A percentile compares a stretch with the other conserved stretches of the same genome.
phyloP scores from a whole-genome alignment of 495 filamentous ascomycete species.

The Hypoxylon lenormandii region DNA sequence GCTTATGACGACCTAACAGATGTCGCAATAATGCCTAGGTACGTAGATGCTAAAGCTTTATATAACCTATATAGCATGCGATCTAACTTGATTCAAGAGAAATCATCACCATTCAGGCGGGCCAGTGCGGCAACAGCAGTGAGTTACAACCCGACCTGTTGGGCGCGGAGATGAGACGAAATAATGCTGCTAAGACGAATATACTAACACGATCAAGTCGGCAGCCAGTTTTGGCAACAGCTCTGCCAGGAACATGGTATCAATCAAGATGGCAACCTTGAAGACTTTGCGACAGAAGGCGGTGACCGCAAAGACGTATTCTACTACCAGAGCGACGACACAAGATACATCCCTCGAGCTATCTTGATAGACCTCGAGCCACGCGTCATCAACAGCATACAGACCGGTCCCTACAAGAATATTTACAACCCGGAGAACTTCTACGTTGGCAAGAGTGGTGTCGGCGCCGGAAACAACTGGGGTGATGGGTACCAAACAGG shows the following conservation, averaged over 20 bases:
- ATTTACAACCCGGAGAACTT: constrained; percentile 99
- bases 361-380: constrained; percentile 96
- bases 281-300: constrained; percentile 94
- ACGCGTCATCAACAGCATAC: constrained; percentile 89
- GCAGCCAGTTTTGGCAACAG: constrained; percentile 96
- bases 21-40: constrained; percentile 66
- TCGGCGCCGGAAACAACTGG: constrained; percentile 97
- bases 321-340: constrained; percentile 99
- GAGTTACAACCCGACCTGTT: constrained; percentile 56
- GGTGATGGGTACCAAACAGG: constrained; percentile 93
- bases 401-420: constrained; percentile 91
- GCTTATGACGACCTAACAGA: constrained; percentile 32
- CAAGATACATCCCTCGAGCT: constrained; percentile 94
- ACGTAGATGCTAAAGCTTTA: constrained; percentile 14
- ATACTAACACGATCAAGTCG: constrained; percentile 68
- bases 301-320: constrained; percentile 99
- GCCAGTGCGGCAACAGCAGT: constrained; percentile 99
- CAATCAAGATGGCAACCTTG: constrained; percentile 93
- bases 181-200: background rate
- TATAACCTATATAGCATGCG: background rate
- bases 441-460: constrained; percentile 89
- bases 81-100: constrained; percentile 70
- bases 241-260: constrained; percentile 98
- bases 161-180: background rate
- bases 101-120: constrained; percentile 98